A percentile compares a stretch with the other conserved stretches of the same genome.
Evolutionary conservation across 441 rosid genomes (phyloP).

Genomic region (Aleurites moluccanus): DNA sequence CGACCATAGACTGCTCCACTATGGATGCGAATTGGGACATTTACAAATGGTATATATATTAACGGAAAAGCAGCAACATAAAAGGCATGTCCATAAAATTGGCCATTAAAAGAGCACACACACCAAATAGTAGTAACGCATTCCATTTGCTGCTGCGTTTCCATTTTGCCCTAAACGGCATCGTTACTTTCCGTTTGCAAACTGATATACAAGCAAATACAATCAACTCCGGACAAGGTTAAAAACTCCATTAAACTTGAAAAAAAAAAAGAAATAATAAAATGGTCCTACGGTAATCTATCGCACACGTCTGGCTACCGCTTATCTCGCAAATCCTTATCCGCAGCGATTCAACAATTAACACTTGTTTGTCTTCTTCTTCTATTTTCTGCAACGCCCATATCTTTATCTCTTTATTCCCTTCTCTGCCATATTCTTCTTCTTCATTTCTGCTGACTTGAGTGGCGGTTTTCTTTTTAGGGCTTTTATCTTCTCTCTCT

Average conservation of each 20-base stretch:
- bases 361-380: neutral
- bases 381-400: constrained; percentile 10
- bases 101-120: neutral
- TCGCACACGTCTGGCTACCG: constrained; percentile 36
- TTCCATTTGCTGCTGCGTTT: too few relatives aligned
- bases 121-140: too few relatives aligned
- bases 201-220: neutral
- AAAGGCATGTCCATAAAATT: neutral
- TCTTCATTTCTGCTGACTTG: neutral
- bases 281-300: constrained; percentile 52
- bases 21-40: neutral
- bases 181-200: too few relatives aligned
- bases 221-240: neutral
- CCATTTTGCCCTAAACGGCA: too few relatives aligned
- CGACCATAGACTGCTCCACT: neutral
- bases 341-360: constrained; percentile 13
- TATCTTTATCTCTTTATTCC: too few relatives aligned
- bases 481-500: neutral
- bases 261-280: neutral
- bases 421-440: neutral
- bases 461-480: neutral
- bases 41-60: neutral
- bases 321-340: constrained; percentile 50
- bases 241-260: neutral
- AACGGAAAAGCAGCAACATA: neutral